phyloP scores from a whole-genome alignment of 1,284 basidiomycete genomes.

The Sanguinoderma infundibulare region DNA sequence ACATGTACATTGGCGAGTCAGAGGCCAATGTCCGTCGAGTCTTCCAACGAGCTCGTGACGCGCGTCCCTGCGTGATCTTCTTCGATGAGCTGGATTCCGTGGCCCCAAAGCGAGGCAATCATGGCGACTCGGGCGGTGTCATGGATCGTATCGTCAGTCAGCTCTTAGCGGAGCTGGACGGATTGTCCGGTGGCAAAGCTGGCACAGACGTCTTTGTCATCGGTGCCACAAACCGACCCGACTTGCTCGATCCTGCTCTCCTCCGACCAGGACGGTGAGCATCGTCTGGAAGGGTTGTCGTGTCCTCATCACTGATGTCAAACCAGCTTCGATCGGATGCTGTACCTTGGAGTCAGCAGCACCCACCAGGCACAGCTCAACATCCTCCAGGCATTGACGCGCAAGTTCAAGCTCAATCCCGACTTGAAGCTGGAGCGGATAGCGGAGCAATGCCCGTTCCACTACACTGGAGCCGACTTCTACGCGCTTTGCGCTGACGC shows the following conservation, averaged over 20 bases:
- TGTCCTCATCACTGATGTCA: neutral
- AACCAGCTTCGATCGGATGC: slow-evolving; percentile 92
- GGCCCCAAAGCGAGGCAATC: slow-evolving; percentile 94
- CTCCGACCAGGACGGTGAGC: slow-evolving; percentile 85
- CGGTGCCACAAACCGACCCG: slow-evolving; percentile 97
- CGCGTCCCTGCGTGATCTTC: slow-evolving; percentile 92
- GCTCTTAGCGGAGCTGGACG: slow-evolving; percentile 94
- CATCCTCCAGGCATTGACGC: slow-evolving; percentile 89
- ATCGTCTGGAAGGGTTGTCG: too few relatives aligned
- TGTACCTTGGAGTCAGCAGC: slow-evolving; percentile 94
- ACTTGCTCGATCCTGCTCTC: slow-evolving; percentile 92
- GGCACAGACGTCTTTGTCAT: slow-evolving; percentile 90
- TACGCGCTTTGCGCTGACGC: slow-evolving; percentile 98
- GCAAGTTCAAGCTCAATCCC: slow-evolving; percentile 88
- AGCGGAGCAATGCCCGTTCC: slow-evolving; percentile 85
- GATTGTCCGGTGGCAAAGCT: slow-evolving; percentile 71
- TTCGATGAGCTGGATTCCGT: slow-evolving; percentile 99
- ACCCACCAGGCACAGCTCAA: slow-evolving; percentile 88
- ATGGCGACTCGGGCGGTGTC: slow-evolving; percentile 95
- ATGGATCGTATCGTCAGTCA: slow-evolving; percentile 99
- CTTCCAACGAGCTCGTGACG: slow-evolving; percentile 91
- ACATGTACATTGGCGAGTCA: slow-evolving; percentile 99
- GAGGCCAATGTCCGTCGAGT: slow-evolving; percentile 94
- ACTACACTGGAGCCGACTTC: slow-evolving; percentile 97
- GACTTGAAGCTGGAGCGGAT: slow-evolving; percentile 69